Percentiles rank a stretch among this genome's conserved stretches.
phyloP scores from a whole-genome alignment of 2,329 filamentous ascomycete species.

The Xylaria sp. region DNA sequence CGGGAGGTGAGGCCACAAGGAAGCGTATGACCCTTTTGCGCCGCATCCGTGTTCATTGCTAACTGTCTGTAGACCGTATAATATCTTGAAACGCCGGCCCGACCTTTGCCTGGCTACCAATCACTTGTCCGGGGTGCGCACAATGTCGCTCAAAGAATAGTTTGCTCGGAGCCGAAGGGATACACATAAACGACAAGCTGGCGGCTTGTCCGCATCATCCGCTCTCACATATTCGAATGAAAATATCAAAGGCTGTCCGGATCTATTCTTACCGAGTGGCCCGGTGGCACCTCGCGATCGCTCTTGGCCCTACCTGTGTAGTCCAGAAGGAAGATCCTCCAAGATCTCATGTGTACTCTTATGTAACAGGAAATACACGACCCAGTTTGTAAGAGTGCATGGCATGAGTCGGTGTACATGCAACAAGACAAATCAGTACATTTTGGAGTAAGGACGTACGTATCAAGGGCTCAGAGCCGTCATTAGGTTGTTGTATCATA shows the following conservation, averaged over 20 bases:
- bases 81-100: neutral
- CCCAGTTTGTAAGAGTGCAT: neutral
- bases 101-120: neutral
- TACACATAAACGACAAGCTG: neutral
- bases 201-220: neutral
- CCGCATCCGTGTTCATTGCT: neutral
- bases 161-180: neutral
- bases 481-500: neutral
- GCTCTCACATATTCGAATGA: neutral
- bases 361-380: neutral
- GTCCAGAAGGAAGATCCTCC: slow-evolving; percentile 5
- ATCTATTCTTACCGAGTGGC: slow-evolving; percentile 13
- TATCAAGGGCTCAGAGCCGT: slow-evolving; percentile 14
- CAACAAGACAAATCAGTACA: slow-evolving; percentile 17
- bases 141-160: neutral
- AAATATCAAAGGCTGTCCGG: neutral
- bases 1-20: neutral
- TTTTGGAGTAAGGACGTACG: slow-evolving; percentile 23
- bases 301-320: slow-evolving; percentile 3
- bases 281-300: slow-evolving; percentile 9
- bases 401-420: slow-evolving; percentile 20
- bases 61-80: neutral
- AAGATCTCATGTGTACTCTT: slow-evolving; percentile 2
- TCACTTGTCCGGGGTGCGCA: neutral
- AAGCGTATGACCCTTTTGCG: neutral